Percentiles rank a stretch among this genome's conserved stretches.
phyloP scores from a whole-genome alignment of 208 protist genomes.

The Angomonas ambiguus region DNA sequence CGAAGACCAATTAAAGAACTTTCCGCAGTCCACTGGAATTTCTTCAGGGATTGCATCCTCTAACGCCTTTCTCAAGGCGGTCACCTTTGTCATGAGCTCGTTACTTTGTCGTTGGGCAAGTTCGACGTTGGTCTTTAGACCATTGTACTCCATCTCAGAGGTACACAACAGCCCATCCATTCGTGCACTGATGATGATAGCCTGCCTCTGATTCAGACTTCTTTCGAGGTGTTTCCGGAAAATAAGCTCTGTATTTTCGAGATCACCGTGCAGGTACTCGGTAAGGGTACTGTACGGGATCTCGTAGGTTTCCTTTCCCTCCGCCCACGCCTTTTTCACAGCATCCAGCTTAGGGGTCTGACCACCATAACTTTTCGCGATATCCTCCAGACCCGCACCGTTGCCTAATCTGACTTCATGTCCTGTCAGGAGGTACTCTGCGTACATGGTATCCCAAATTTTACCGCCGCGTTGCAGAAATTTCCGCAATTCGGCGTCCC shows the following conservation, averaged over 20 bases:
- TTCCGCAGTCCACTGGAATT: conserved; percentile 77
- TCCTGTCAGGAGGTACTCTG: conserved; percentile 86
- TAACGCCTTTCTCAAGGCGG: conserved; percentile 54
- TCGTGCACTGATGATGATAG: conserved; percentile 72
- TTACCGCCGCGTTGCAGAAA: conserved; percentile 83
- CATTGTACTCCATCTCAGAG: conserved; percentile 93
- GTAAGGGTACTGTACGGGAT: conserved; percentile 79
- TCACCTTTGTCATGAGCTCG: conserved; percentile 69
- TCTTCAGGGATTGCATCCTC: conserved; percentile 70
- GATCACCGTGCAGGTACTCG: conserved; percentile 88
- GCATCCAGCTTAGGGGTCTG: conserved; percentile 84
- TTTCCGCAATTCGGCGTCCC: conserved; percentile 69
- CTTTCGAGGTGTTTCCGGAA: conserved; percentile 89
- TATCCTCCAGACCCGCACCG: conserved; percentile 81
- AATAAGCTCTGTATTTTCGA: conserved; percentile 90
- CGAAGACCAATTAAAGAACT: conserved; percentile 93
- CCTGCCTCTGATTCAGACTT: conserved; percentile 70
- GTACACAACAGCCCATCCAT: conserved; percentile 91
- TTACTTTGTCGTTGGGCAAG: conserved; percentile 77
- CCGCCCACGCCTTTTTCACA: conserved; percentile 87
- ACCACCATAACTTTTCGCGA: conserved; percentile 89
- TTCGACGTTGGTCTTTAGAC: conserved; percentile 86
- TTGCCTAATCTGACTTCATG: conserved; percentile 83
- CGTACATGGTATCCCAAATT: conserved; percentile 94
- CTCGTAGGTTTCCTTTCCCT: conserved; percentile 87